A percentile compares a stretch with the other conserved stretches of the same genome.
Conservation (phyloP, 2,329 filamentous ascomycete genomes). For the Cladosporium sp. region DNA sequence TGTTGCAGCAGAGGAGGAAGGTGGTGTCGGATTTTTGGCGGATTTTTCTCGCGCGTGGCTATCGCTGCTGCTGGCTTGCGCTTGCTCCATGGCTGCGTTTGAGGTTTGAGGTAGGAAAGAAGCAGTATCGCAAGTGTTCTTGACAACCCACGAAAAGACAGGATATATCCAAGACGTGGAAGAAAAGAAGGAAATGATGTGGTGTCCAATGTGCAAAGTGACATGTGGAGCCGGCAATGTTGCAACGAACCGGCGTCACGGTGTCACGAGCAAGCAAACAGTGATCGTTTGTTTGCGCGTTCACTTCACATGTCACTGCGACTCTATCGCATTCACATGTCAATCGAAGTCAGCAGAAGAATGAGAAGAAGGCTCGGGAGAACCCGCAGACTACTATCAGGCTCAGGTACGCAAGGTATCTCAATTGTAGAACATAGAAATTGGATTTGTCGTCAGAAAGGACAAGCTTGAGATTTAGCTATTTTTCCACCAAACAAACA, state of each 20-base stretch:
- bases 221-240: not conserved
- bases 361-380: not conserved
- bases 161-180: not conserved
- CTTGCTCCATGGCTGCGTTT: not conserved
- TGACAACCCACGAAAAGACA: not conserved
- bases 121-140: not conserved
- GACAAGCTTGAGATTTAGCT: not conserved
- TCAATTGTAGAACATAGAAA: not conserved
- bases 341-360: not conserved
- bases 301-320: not conserved
- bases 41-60: not conserved
- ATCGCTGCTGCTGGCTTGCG: not conserved
- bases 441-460: not conserved
- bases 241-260: not conserved
- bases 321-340: too few relatives aligned
- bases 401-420: not conserved
- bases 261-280: not conserved
- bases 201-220: not conserved
- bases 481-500: not conserved
- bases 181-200: not conserved
- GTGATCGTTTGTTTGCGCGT: not conserved
- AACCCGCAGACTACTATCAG: not conserved
- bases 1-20: not conserved
- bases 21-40: conserved; percentile 1
- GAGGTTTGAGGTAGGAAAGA: not conserved